Percentiles rank a stretch among this genome's conserved stretches.
These are phyloP conservation scores for Scalesia atractyloides DNA, from an alignment of 129 eudicot species.

Conservation along the genomic window DNA sequence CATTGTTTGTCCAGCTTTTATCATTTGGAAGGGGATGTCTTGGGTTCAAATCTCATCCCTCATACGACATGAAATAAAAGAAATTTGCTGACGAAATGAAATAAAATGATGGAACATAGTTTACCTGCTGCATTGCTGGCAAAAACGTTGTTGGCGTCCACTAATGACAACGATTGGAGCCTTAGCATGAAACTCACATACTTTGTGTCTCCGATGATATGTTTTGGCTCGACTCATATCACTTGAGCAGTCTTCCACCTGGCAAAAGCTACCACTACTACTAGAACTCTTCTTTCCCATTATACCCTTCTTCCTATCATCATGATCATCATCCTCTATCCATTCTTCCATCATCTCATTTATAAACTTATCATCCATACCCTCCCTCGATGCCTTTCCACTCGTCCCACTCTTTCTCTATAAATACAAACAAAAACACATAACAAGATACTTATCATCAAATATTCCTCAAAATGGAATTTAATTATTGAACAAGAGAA, in stretches of 20 bases:
- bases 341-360: slow-evolving; percentile 48
- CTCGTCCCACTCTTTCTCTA: slow-evolving; percentile 4
- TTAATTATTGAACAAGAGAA: not conserved
- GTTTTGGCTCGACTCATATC: slow-evolving; percentile 65
- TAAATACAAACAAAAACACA: slow-evolving; percentile 10
- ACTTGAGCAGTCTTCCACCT: slow-evolving; percentile 60
- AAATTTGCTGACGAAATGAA: too few relatives aligned
- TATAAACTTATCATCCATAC: slow-evolving; percentile 42
- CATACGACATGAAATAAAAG: too few relatives aligned
- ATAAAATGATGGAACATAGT: not conserved
- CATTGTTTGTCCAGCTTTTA: too few relatives aligned
- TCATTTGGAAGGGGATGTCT: too few relatives aligned
- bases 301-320: slow-evolving; percentile 38
- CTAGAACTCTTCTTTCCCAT: slow-evolving; percentile 50
- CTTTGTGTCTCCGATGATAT: slow-evolving; percentile 88
- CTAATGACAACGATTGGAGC: slow-evolving; percentile 60
- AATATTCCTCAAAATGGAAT: slow-evolving; percentile 7
- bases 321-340: slow-evolving; percentile 51
- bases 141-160: slow-evolving; percentile 71
- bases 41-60: too few relatives aligned
- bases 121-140: slow-evolving; percentile 99
- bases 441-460: slow-evolving; percentile 4
- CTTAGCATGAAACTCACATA: slow-evolving; percentile 81
- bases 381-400: slow-evolving; percentile 33
- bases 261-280: slow-evolving; percentile 58